A percentile compares a stretch with the other conserved stretches of the same genome.
phyloP scores from a whole-genome alignment of 2,329 filamentous ascomycete genomes.

The Fusarium gaditjirri region DNA sequence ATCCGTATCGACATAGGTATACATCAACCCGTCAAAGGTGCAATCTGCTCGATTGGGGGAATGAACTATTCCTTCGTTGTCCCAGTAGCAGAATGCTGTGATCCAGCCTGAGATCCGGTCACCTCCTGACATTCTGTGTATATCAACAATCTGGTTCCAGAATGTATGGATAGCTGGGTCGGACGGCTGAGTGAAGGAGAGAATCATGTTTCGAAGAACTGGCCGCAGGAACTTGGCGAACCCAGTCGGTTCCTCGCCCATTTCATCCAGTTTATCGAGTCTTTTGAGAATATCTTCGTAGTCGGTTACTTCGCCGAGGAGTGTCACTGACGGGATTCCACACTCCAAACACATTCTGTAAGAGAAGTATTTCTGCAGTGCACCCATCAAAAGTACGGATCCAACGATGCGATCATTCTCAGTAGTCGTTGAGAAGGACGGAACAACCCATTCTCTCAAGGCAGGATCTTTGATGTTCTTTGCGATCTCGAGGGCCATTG shows the following conservation, averaged over 20 bases:
- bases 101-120: neutral
- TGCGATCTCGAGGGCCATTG: rapidly evolving
- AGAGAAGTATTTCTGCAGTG: neutral
- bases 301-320: neutral
- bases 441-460: neutral
- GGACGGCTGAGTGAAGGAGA: neutral
- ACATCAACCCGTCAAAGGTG: neutral
- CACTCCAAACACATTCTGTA: rapidly evolving
- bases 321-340: neutral
- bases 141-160: neutral
- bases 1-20: rapidly evolving
- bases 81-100: neutral
- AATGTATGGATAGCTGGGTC: neutral
- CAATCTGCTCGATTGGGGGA: rapidly evolving
- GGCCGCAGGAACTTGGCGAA: neutral
- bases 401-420: neutral
- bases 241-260: neutral
- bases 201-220: neutral
- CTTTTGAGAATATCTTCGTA: neutral
- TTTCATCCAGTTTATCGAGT: neutral
- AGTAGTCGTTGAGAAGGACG: neutral
- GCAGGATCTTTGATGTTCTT: neutral
- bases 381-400: neutral
- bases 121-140: rapidly evolving
- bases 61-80: neutral